These are phyloP conservation scores for Cucumis melo DNA, from an alignment of 306 rosid genomes.

Conservation along the genomic window DNA sequence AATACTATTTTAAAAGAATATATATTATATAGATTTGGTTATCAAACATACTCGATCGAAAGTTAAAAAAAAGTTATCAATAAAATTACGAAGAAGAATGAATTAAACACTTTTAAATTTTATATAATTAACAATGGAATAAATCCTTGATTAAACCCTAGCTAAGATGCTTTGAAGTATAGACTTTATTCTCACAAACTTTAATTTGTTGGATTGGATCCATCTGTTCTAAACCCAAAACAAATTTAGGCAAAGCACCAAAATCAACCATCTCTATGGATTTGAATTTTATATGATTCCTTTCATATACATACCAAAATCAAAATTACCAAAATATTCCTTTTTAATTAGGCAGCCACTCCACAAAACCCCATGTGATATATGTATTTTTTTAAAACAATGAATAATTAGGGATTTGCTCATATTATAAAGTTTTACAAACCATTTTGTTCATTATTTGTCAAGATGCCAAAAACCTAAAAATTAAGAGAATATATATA, in stretches of 20 bases:
- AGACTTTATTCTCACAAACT: not conserved
- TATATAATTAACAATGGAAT: not conserved
- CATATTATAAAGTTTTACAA: not conserved
- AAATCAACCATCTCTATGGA: not conserved
- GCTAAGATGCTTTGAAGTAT: not conserved
- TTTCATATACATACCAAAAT: not conserved
- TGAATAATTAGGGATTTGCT: not conserved
- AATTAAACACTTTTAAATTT: not conserved
- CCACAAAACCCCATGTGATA: not conserved
- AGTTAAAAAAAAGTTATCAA: not conserved
- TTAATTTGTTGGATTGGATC: not conserved
- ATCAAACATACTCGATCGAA: too few species aligned
- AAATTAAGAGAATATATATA: not conserved
- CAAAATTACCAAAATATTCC: not conserved
- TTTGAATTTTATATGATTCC: not conserved
- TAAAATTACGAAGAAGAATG: not conserved
- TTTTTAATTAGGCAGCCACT: not conserved
- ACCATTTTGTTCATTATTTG: not conserved
- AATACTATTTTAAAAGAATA: too few species aligned
- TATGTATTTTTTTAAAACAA: too few species aligned
- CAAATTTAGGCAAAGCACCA: not conserved
- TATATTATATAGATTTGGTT: too few species aligned
- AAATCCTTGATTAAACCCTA: not conserved
- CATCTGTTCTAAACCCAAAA: not conserved
- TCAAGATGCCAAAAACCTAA: not conserved